These are phyloP conservation scores for Geosmithia morbida DNA, from an alignment of 2,329 filamentous ascomycete genomes.

Conservation along the genomic window DNA sequence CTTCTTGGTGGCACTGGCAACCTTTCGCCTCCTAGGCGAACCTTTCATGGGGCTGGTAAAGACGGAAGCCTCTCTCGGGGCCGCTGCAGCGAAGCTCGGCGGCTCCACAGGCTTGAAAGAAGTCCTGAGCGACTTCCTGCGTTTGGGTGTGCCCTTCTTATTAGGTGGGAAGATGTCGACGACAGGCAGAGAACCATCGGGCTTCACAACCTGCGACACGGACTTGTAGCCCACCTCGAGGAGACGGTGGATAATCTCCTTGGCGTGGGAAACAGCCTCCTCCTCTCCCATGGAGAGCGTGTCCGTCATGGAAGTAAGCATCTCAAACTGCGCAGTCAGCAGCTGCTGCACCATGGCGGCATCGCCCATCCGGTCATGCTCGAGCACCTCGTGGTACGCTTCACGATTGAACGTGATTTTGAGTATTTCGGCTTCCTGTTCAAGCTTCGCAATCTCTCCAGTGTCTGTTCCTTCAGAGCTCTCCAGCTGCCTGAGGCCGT, in stretches of 20 bases:
- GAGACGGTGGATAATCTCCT: conserved; percentile 60
- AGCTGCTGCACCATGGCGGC: conserved; percentile 67
- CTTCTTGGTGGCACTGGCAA: conserved; percentile 44
- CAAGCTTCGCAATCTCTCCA: conserved; percentile 54
- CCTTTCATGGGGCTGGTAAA: conserved; percentile 46
- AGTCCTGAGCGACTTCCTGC: conserved; percentile 35
- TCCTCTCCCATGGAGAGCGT: conserved; percentile 72
- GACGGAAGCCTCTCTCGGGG: conserved; percentile 12
- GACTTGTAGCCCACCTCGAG: conserved; percentile 62
- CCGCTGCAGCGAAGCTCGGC: conserved; percentile 21
- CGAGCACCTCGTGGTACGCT: conserved; percentile 58
- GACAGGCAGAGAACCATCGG: conserved; percentile 53
- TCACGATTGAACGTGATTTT: conserved; percentile 75
- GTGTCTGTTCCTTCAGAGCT: conserved; percentile 33
- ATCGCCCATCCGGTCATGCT: conserved; percentile 74
- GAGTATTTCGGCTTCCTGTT: conserved; percentile 72
- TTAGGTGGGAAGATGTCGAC: conserved; percentile 56
- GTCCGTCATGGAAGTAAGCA: conserved; percentile 67
- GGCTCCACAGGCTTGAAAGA: conserved; percentile 27
- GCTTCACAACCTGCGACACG: conserved; percentile 75
- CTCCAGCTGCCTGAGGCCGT: conserved; percentile 67
- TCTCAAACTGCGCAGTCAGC: conserved; percentile 83
- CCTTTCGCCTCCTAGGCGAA: conserved; percentile 70
- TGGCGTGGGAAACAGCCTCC: conserved; percentile 69
- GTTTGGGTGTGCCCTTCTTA: conserved; percentile 63